phyloP scores from a whole-genome alignment of 2,329 filamentous ascomycete genomes.

The Colletotrichum falcatum region DNA sequence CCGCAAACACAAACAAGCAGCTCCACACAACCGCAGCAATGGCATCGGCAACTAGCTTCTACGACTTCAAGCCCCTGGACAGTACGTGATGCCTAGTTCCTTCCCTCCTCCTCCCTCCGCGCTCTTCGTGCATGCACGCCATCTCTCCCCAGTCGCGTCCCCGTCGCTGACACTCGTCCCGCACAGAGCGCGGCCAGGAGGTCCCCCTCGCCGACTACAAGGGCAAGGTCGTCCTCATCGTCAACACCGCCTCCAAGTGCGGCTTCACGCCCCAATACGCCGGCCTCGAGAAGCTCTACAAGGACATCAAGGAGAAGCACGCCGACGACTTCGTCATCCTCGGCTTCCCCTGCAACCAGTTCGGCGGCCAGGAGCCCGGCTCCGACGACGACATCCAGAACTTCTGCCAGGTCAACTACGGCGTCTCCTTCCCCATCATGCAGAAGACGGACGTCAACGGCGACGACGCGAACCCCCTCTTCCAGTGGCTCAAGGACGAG shows the following conservation, averaged over 20 bases:
- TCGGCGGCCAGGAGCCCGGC: constrained; percentile 90
- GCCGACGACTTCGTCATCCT: constrained; percentile 85
- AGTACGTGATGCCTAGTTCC: constrained; percentile 65
- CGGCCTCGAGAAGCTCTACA: constrained; percentile 91
- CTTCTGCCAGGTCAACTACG: constrained; percentile 95
- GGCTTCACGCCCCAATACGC: constrained; percentile 97
- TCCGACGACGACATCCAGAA: constrained; percentile 82
- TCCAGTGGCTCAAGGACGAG: constrained; percentile 78
- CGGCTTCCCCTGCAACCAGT: constrained; percentile 99
- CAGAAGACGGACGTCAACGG: constrained; percentile 97
- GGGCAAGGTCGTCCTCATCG: constrained; percentile 93
- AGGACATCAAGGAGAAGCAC: constrained; percentile 76
- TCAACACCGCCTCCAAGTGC: constrained; percentile 99
- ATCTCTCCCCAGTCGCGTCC: constrained; percentile 5
- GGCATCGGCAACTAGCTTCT: constrained; percentile 68
- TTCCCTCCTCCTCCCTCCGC: too few relatives aligned
- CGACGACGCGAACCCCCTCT: constrained; percentile 81
- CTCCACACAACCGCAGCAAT: constrained; percentile 45
- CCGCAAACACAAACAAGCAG: constrained; percentile 4
- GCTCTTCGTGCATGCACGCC: neutral
- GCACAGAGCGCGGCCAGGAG: constrained; percentile 77
- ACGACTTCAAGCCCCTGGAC: constrained; percentile 86
- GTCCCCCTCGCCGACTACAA: constrained; percentile 78
- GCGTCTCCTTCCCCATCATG: constrained; percentile 90
- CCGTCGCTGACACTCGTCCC: neutral